These are phyloP conservation scores for Pyrenophora graminea DNA, from an alignment of 2,329 filamentous ascomycete genomes.

Conservation along the genomic window DNA sequence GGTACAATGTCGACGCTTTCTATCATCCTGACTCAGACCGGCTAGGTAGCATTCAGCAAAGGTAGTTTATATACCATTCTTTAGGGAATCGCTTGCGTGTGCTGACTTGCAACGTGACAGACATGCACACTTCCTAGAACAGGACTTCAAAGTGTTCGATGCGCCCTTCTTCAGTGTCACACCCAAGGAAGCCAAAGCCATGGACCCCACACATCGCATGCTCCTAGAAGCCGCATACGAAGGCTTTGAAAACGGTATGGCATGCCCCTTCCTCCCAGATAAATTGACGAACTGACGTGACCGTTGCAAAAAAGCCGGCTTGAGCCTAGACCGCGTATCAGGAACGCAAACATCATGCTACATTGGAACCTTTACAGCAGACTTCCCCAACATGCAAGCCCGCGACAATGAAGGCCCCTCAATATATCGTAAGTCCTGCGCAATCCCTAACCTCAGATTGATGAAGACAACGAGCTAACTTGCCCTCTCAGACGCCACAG, in stretches of 20 bases:
- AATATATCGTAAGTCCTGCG: slow-evolving; percentile 2
- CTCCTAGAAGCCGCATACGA: slow-evolving; percentile 38
- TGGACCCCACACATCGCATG: slow-evolving; percentile 36
- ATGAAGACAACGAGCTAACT: no score
- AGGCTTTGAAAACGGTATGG: slow-evolving; percentile 41
- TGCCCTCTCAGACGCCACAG: slow-evolving; percentile 1
- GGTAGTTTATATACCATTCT: background rate
- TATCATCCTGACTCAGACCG: slow-evolving; percentile 14
- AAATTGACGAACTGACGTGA: slow-evolving; percentile 14
- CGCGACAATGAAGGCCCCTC: slow-evolving; percentile 9
- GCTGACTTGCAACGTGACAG: background rate
- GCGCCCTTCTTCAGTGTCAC: slow-evolving; percentile 35
- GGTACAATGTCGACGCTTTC: slow-evolving; percentile 24
- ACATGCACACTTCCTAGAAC: slow-evolving; percentile 17
- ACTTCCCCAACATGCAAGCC: slow-evolving; percentile 15
- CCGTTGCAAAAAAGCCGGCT: slow-evolving; percentile 45
- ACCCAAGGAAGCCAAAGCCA: slow-evolving; percentile 22
- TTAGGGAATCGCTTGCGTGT: rapidly evolving
- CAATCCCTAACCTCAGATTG: no score
- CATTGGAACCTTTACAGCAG: slow-evolving; percentile 19
- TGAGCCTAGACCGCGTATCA: slow-evolving; percentile 10
- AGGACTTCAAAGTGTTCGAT: slow-evolving; percentile 44
- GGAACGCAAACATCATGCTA: slow-evolving; percentile 27
- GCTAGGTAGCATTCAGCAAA: slow-evolving; percentile 16
- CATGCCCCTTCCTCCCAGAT: no score